Evolutionary conservation across 2,329 filamentous ascomycete species (phyloP), one percentile per base, ranked within the genome.

Genomic region (Monascus ruber): DNA sequence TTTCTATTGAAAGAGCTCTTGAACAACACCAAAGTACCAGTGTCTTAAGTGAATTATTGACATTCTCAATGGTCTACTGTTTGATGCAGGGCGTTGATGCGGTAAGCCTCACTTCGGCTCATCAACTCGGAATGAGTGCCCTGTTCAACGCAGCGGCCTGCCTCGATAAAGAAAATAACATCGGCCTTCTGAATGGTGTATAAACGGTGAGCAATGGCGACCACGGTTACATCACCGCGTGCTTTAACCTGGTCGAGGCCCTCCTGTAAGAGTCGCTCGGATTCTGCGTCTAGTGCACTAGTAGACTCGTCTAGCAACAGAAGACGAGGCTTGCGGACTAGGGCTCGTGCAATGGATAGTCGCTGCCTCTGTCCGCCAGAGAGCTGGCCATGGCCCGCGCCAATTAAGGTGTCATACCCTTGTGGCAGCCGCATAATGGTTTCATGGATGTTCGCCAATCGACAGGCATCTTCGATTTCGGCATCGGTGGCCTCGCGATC

Each of bases 91-190:
- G 67, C 70, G 52, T 70, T 73, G 7, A 62, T 61, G 26, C 69
- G 62, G 48, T 73, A 73, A 38, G 60, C 68, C 49, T 71, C 68
- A 42, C 63, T 68, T 27, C 69, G 58, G 43, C 66, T 58, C 26
- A 72, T 55, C 40, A 74, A 48, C 41, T 74, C 68, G 11, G 62
- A 56, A 52, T 74, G 71, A 26, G 62, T 63, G 4, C 71, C 71
- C 44, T 63, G 60, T 33, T 72, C 70, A 4, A 68, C 66, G 39
- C 66, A 68, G 11, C 54, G 57, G 1, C 71, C 70, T 4, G 60
- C 63, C 41, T 75, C 70, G 24, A 74, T 62, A 24, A 65, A 44
- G 24, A 93, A 85, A 48, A 95, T 95, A 50, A 88, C 88, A 60
- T 95, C 83, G 0, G 88, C 87, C 44, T 53, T 52, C 37, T 55